phyloP scores from a whole-genome alignment of 2,329 filamentous ascomycete genomes.

The Lasiodiplodia gonubiensis region DNA sequence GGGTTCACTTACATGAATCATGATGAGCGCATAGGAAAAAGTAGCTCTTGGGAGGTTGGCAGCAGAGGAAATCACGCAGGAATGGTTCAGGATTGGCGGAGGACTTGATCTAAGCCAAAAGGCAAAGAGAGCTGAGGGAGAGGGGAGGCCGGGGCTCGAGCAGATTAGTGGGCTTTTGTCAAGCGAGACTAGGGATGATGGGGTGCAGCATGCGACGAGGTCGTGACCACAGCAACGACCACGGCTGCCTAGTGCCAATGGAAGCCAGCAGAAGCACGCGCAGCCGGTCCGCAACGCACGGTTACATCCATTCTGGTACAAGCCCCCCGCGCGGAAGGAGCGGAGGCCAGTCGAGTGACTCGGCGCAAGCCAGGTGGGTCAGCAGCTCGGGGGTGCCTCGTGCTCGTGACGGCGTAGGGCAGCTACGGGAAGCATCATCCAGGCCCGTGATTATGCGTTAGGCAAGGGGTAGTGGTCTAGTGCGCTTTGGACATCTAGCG shows the following conservation, averaged over 20 bases:
- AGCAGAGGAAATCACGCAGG: no score
- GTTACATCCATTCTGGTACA: background rate
- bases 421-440: no score
- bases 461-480: no score
- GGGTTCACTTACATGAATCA: no score
- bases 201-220: background rate
- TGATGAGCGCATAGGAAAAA: no score
- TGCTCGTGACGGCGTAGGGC: background rate
- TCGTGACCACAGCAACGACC: background rate
- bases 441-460: no score
- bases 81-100: no score
- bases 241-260: background rate
- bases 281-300: no score
- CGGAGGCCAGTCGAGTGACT: background rate
- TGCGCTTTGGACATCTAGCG: no score
- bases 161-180: background rate
- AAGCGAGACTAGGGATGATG: background rate
- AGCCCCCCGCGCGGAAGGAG: background rate
- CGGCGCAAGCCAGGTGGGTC: background rate
- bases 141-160: background rate
- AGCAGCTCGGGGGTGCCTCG: no score
- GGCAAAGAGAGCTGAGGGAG: background rate
- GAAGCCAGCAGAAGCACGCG: background rate
- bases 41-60: no score
- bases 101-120: background rate